A percentile compares a stretch with the other conserved stretches of the same genome.
phyloP scores from a whole-genome alignment of 2,329 filamentous ascomycete species.

The Exophiala sideris region DNA sequence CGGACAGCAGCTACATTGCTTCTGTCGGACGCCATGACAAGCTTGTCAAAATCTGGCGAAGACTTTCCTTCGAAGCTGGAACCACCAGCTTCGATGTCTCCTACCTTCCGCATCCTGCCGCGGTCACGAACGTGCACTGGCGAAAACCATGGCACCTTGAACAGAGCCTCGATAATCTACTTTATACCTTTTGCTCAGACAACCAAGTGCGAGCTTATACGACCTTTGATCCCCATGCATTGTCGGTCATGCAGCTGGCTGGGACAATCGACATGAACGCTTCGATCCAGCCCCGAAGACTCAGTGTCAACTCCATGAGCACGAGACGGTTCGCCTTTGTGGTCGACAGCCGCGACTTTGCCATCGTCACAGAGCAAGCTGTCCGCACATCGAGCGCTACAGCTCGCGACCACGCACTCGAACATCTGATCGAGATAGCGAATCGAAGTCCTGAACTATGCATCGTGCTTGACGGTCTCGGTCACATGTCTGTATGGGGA shows the following conservation, averaged over 20 bases:
- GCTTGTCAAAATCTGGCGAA: constrained; percentile 88
- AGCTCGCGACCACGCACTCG: constrained; percentile 68
- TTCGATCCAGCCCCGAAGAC: constrained; percentile 60
- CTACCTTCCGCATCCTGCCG: constrained; percentile 79
- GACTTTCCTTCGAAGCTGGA: constrained; percentile 76
- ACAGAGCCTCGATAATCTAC: constrained; percentile 76
- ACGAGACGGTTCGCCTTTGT: constrained; percentile 69
- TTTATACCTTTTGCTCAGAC: constrained; percentile 86
- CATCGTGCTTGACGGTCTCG: constrained; percentile 76
- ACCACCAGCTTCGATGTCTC: constrained; percentile 85
- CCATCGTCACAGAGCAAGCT: constrained; percentile 70
- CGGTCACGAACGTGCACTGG: constrained; percentile 85
- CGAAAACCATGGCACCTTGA: constrained; percentile 72
- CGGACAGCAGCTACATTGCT: constrained; percentile 82
- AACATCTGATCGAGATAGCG: constrained; percentile 81
- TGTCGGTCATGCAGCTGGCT: constrained; percentile 75
- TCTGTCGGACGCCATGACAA: constrained; percentile 75
- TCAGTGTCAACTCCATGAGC: constrained; percentile 38
- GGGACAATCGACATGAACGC: constrained; percentile 71
- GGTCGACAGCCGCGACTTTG: constrained; percentile 77
- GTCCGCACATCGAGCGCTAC: constrained; percentile 61
- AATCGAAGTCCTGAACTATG: constrained; percentile 85
- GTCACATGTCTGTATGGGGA: constrained; percentile 88
- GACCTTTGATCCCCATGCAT: constrained; percentile 66
- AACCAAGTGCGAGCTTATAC: constrained; percentile 80